phyloP scores from a whole-genome alignment of 179 eudicot species.

The Silene noctiflora region DNA sequence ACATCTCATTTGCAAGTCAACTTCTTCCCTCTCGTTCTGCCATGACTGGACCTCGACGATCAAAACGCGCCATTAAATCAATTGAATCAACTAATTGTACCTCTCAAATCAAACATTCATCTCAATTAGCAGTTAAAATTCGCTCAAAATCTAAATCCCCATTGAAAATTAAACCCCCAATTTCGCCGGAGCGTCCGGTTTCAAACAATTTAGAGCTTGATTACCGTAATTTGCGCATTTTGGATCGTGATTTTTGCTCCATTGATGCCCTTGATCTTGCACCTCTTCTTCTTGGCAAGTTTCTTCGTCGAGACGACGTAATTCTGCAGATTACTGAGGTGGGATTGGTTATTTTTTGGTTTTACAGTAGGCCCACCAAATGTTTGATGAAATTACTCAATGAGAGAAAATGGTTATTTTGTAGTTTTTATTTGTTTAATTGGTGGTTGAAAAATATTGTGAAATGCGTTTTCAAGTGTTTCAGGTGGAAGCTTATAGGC shows the following conservation, averaged over 20 bases:
- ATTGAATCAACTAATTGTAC: conserved; percentile 2
- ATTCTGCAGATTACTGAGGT: conserved; percentile 95
- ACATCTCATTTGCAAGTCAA: conserved; percentile 1
- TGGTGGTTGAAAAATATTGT: background rate
- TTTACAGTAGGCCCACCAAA: background rate
- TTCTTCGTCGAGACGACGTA: conserved; percentile 66
- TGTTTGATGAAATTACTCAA: conserved; percentile 31
- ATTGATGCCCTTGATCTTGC: conserved; percentile 93
- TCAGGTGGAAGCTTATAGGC: conserved; percentile 94
- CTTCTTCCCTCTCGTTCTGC: background rate
- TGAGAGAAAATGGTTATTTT: background rate
- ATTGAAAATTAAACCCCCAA: conserved; percentile 28
- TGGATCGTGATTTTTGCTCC: conserved; percentile 51
- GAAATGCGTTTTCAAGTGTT: background rate
- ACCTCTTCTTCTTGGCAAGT: conserved; percentile 85
- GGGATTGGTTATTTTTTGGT: background rate
- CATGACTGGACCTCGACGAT: conserved; percentile 37
- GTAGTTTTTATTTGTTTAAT: background rate
- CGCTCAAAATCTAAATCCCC: conserved; percentile 26
- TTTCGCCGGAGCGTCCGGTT: conserved; percentile 25
- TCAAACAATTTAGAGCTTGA: conserved; percentile 22
- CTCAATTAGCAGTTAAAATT: conserved; percentile 23
- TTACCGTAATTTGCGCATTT: conserved; percentile 28
- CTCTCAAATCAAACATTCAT: conserved; percentile 19
- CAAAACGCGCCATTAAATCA: conserved; percentile 26